phyloP scores from a whole-genome alignment of 1,284 basidiomycete species.

The Termitomyces sp. region DNA sequence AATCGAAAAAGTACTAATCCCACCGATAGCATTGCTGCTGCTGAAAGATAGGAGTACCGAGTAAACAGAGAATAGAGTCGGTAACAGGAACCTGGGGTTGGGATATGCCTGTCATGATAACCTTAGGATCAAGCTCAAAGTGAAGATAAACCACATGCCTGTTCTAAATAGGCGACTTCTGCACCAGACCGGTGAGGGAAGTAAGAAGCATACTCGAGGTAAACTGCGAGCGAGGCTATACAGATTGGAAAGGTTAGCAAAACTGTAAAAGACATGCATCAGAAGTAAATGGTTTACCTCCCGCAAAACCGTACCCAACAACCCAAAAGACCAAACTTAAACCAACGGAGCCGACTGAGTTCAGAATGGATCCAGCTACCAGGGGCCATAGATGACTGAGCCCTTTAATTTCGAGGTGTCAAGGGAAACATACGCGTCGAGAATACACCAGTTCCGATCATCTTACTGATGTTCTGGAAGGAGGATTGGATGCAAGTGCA shows the following conservation, averaged over 20 bases:
- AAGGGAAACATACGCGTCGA: conserved; percentile 26
- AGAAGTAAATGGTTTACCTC: conserved; percentile 21
- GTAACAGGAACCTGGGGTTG: conserved; percentile 33
- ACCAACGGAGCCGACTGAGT: conserved; percentile 38
- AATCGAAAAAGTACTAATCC: conserved; percentile 2
- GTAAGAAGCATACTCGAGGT: conserved; percentile 32
- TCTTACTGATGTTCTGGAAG: conserved; percentile 31
- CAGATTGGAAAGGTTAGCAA: not conserved
- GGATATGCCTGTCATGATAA: conserved; percentile 32
- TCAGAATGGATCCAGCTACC: conserved; percentile 35
- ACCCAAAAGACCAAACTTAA: conserved; percentile 41
- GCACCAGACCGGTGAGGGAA: conserved; percentile 47
- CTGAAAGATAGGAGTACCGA: conserved; percentile 38
- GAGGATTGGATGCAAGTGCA: not conserved
- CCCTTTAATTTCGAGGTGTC: not conserved
- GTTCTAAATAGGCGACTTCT: conserved; percentile 44
- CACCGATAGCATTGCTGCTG: conserved; percentile 33
- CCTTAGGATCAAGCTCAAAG: not conserved
- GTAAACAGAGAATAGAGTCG: conserved; percentile 40
- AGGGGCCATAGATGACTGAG: not conserved
- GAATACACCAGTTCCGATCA: conserved; percentile 42
- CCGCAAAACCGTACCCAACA: conserved; percentile 34
- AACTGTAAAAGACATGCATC: not conserved
- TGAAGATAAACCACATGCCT: conserved; percentile 18
- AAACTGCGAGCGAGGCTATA: conserved; percentile 29